Evolutionary conservation across 192 early-diverging fungal species (phyloP), one percentile per base, ranked within the genome.

Genomic region (Pilobolus umbonatus): DNA sequence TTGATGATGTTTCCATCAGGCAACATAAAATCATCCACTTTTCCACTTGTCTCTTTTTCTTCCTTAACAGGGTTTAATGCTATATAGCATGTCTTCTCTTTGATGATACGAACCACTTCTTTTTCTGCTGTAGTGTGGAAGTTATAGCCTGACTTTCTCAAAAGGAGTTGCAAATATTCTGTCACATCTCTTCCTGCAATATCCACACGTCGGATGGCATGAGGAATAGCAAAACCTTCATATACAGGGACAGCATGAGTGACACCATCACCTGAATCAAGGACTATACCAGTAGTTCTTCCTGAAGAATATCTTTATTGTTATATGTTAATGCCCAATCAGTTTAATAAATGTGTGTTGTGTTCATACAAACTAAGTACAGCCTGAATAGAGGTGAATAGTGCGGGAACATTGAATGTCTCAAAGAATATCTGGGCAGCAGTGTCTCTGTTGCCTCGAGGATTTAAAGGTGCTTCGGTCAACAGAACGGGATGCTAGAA

Each of bases 351-450:
- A 26, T 2, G 29, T 2, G 3, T 5, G 35, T 5, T 5, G 35
- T 25, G 28, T n/a, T 63, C 81, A 68, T 74, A 93, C 78, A 99
- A 84, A 62, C 93, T 90, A 40, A 99, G 83, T 3, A 99, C 94
- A 28, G 96, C 96, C 75, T 99, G 96, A 59, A 99, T 91, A 42
- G 93, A 95, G 34, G 93, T 87, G 75, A 92, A 98, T 38, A 99
- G 80, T 22, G 96, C 95, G 3, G 96, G 96, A 11, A 95, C 93
- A 46, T 99, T 99, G 75, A 99, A 99, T 1, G 95, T 99, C 64
- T 99, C 96, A 63, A 99, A 99, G 70, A 99, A 93, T 57, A 98
- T 91, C 67, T 96, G 93, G 21, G 93, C 94, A 4, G 92, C 93
- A 46, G 84, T 78, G 60, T 99, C 96, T 52, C 96, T 84, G 74